Percentiles rank a stretch among this genome's conserved stretches.
Evolutionary conservation across 208 protist species (phyloP).

Genomic region (Phytomonas serpens): DNA sequence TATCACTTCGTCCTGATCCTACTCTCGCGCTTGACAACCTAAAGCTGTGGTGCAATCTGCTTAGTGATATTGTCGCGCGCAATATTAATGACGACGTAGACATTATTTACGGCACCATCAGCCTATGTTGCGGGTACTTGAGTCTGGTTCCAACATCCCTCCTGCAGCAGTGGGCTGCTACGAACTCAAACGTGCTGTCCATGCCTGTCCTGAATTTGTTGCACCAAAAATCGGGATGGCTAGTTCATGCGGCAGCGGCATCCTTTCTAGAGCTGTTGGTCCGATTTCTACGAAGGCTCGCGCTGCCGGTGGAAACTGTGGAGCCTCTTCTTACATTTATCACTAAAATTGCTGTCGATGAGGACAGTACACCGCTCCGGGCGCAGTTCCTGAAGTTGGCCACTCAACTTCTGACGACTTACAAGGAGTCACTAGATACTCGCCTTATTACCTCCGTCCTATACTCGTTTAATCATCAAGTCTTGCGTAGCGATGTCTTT

Average conservation of each 20-base stretch:
- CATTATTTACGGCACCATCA: constrained; percentile 43
- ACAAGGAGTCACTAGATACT: neutral
- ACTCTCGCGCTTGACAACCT: constrained; percentile 33
- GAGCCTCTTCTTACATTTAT: constrained; percentile 28
- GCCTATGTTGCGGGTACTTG: constrained; percentile 48
- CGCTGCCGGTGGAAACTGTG: constrained; percentile 27
- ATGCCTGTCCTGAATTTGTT: constrained; percentile 37
- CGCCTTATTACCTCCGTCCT: constrained; percentile 12
- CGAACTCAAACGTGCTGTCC: constrained; percentile 32
- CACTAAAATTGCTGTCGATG: constrained; percentile 18
- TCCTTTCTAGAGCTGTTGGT: constrained; percentile 37
- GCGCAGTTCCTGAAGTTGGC: constrained; percentile 19
- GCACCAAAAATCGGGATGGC: constrained; percentile 14
- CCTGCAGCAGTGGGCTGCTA: constrained; percentile 33
- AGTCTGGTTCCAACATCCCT: constrained; percentile 29
- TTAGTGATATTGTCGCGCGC: constrained; percentile 46
- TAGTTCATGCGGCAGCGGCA: constrained; percentile 31
- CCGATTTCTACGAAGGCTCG: constrained; percentile 27
- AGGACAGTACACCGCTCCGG: constrained; percentile 48
- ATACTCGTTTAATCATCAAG: constrained; percentile 10
- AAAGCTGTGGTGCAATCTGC: constrained; percentile 37
- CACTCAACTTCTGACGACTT: neutral
- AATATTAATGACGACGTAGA: constrained; percentile 50
- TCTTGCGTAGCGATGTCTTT: constrained; percentile 61
- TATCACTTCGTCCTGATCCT: constrained; percentile 33